Percentiles rank a stretch among this genome's conserved stretches.
Conservation (phyloP, 177 flowering plant genomes). For the Vitis hybrid region DNA sequence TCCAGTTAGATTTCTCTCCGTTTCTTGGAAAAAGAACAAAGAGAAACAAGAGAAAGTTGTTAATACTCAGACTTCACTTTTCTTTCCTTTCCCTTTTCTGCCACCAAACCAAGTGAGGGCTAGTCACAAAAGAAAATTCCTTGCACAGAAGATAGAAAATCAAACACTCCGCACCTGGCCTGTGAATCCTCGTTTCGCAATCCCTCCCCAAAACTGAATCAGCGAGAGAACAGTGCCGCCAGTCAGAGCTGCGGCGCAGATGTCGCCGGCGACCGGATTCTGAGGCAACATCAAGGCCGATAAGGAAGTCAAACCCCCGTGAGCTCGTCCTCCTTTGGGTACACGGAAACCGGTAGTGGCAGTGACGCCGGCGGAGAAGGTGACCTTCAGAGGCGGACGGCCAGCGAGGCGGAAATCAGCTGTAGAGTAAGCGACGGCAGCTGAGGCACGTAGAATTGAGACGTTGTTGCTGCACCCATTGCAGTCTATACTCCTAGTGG, state of each 20-base stretch:
- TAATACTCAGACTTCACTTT: not conserved
- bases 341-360: not conserved
- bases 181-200: conserved; percentile 55
- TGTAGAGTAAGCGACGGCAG: too few species aligned
- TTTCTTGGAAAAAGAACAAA: not conserved
- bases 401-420: too few species aligned
- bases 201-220: conserved; percentile 59
- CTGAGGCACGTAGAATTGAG: too few species aligned
- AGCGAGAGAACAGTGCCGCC: conserved; percentile 47
- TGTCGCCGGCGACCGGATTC: conserved; percentile 42
- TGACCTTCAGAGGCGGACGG: too few species aligned
- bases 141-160: not conserved
- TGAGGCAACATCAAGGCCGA: conserved; percentile 31
- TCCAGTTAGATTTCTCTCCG: too few species aligned
- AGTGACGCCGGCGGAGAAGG: not conserved
- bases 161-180: conserved; percentile 44
- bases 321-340: conserved; percentile 1
- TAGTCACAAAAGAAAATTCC: not conserved
- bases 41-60: not conserved
- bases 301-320: conserved; percentile 6
- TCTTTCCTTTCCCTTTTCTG: not conserved
- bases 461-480: too few species aligned
- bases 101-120: not conserved
- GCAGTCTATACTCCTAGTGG: too few species aligned
- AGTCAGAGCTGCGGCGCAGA: conserved; percentile 39